These are phyloP conservation scores for Moelleriella libera DNA, from an alignment of 2,329 filamentous ascomycete species.

Conservation along the genomic window DNA sequence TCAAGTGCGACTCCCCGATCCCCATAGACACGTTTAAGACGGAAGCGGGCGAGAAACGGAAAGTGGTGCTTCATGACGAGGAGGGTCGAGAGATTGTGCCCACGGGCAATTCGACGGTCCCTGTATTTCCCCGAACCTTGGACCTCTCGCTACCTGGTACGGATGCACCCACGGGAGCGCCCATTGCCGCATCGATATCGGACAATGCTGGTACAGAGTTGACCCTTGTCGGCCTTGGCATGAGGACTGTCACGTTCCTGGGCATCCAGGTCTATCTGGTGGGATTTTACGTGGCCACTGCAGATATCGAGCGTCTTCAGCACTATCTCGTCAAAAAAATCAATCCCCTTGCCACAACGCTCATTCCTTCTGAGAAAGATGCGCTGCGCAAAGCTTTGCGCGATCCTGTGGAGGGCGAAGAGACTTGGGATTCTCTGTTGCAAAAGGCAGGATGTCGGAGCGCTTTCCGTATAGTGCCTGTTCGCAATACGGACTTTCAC, in stretches of 20 bases:
- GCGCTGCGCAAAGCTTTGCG: conserved; percentile 54
- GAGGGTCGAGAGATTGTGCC: conserved; percentile 61
- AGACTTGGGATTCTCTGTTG: conserved; percentile 62
- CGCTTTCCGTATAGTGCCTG: conserved; percentile 71
- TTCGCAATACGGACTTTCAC: conserved; percentile 86
- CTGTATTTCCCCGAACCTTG: conserved; percentile 63
- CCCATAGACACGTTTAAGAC: conserved; percentile 31
- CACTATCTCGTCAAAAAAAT: conserved; percentile 60
- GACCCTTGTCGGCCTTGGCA: conserved; percentile 74
- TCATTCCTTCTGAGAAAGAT: conserved; percentile 72
- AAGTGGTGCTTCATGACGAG: conserved; percentile 50
- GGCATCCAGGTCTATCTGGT: conserved; percentile 89
- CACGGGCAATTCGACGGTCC: conserved; percentile 69
- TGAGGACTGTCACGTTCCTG: conserved; percentile 81
- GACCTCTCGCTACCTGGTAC: conserved; percentile 35
- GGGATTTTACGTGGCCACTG: conserved; percentile 76
- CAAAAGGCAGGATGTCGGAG: conserved; percentile 55
- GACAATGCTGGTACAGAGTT: conserved; percentile 50
- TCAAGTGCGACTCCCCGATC: conserved; percentile 23
- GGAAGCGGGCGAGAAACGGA: conserved; percentile 35
- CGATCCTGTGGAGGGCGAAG: conserved; percentile 53
- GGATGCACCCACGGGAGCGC: conserved; percentile 8
- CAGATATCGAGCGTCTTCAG: conserved; percentile 72
- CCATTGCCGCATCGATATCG: conserved; percentile 21
- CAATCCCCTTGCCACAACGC: conserved; percentile 64